These are phyloP conservation scores for Neoscytalidium dimidiatum DNA, from an alignment of 2,329 filamentous ascomycete genomes.

Conservation along the genomic window DNA sequence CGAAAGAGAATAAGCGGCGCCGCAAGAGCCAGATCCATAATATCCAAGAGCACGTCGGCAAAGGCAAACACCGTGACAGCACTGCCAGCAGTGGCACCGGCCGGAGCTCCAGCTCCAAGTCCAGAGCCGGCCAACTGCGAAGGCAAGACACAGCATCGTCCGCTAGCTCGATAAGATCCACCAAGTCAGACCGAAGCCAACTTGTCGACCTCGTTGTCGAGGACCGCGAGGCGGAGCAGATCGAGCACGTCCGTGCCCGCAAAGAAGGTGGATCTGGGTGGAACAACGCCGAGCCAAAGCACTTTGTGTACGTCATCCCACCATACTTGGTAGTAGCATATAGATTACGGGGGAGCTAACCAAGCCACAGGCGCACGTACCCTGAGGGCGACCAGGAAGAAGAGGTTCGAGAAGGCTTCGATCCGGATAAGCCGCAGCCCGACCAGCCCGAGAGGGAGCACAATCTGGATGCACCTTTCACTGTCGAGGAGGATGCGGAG, in stretches of 20 bases:
- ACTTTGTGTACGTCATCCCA: constrained; percentile 53
- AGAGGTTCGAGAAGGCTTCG: constrained; percentile 57
- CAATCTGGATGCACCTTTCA: constrained; percentile 47
- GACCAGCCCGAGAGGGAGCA: constrained; percentile 46
- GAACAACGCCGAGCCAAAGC: constrained; percentile 58
- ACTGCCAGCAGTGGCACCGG: constrained; percentile 37
- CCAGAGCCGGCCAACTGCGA: constrained; percentile 40
- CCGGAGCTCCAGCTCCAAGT: constrained; percentile 33
- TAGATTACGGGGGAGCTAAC: constrained; percentile 20
- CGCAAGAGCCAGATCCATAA: constrained; percentile 51
- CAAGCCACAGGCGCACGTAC: constrained; percentile 46
- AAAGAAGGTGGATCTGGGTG: constrained; percentile 64
- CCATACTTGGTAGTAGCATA: background rate
- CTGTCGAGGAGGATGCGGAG: constrained; percentile 44
- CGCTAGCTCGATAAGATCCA: constrained; percentile 31
- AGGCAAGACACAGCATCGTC: constrained; percentile 51
- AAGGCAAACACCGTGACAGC: constrained; percentile 47
- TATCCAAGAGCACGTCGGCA: constrained; percentile 43
- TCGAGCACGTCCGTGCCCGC: constrained; percentile 62
- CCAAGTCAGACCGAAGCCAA: constrained; percentile 61
- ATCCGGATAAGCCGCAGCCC: constrained; percentile 49
- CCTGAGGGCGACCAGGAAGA: constrained; percentile 49
- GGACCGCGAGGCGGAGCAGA: constrained; percentile 62
- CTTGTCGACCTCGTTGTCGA: constrained; percentile 69
- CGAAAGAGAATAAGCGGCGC: constrained; percentile 48